A percentile compares a stretch with the other conserved stretches of the same genome.
Conservation (phyloP, 2,329 filamentous ascomycete genomes). For the Claviceps digitariae region DNA sequence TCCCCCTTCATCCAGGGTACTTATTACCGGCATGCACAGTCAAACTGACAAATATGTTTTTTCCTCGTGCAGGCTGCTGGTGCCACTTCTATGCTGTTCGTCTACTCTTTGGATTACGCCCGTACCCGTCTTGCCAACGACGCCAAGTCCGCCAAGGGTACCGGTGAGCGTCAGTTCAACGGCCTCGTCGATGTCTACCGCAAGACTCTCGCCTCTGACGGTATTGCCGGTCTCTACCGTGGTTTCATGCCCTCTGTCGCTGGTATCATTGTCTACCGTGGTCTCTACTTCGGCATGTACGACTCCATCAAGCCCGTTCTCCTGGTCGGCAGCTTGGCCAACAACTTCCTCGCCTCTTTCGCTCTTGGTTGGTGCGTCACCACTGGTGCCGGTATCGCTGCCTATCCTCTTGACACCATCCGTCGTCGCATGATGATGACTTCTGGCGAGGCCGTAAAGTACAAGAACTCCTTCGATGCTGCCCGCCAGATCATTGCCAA, state of each 20-base stretch:
- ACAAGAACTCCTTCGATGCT: constrained; percentile 92
- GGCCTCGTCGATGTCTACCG: constrained; percentile 98
- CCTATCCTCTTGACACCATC: constrained; percentile 99
- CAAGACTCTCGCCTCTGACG: constrained; percentile 98
- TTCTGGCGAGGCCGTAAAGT: constrained; percentile 95
- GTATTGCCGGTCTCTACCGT: constrained; percentile 99
- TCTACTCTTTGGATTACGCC: constrained; percentile 99
- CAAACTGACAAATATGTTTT: constrained; percentile 4
- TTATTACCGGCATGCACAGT: background rate
- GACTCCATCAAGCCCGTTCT: constrained; percentile 99
- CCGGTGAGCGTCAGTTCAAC: constrained; percentile 99
- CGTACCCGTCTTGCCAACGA: constrained; percentile 99
- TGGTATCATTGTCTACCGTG: constrained; percentile 99
- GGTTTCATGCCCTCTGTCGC: constrained; percentile 99
- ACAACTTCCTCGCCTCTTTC: constrained; percentile 99
- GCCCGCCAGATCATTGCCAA: constrained; percentile 92
- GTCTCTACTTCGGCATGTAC: constrained; percentile 99
- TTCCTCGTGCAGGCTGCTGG: constrained; percentile 60
- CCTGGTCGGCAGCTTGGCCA: constrained; percentile 79
- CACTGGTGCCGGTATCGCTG: constrained; percentile 99
- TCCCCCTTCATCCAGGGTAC: background rate
- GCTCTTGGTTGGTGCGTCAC: constrained; percentile 96
- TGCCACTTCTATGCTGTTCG: constrained; percentile 99
- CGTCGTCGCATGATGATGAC: constrained; percentile 99
- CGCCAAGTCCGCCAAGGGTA: constrained; percentile 93